A percentile compares a stretch with the other conserved stretches of the same genome.
Evolutionary conservation across 129 eudicot genomes (phyloP).

Genomic region (Saussurea involucrata): DNA sequence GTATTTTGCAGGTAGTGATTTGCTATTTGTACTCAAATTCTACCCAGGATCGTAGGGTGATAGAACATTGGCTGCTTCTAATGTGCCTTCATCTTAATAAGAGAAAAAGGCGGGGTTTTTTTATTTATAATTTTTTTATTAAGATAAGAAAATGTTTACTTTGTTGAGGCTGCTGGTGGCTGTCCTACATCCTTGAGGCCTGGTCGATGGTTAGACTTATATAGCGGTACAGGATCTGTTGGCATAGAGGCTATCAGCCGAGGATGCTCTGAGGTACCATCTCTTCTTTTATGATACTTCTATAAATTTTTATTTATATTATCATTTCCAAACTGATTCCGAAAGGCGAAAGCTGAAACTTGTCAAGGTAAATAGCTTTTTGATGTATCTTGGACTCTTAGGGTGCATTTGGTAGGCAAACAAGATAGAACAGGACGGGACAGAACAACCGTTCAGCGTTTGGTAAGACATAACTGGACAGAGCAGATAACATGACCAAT

Average conservation of each 20-base stretch:
- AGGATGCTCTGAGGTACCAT: constrained; percentile 81
- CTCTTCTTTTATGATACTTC: neutral
- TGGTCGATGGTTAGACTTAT: constrained; percentile 89
- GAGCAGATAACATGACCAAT: too few species aligned
- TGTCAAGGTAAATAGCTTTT: neutral
- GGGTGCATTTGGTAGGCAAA: neutral
- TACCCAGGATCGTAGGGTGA: neutral
- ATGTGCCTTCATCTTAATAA: neutral
- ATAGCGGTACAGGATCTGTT: constrained; percentile 90
- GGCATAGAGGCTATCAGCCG: constrained; percentile 92
- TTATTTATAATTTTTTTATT: neutral
- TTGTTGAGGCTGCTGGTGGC: constrained; percentile 80
- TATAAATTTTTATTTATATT: neutral
- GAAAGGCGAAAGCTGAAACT: neutral
- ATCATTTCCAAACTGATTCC: neutral
- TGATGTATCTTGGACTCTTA: neutral
- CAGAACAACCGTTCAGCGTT: too few species aligned
- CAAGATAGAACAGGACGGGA: too few species aligned
- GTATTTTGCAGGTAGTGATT: constrained; percentile 65
- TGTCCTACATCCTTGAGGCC: constrained; percentile 86
- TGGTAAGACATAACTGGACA: too few species aligned
- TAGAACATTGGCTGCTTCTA: neutral
- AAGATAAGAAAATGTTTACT: neutral
- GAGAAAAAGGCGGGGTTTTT: neutral
- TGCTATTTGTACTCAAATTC: neutral